Conservation (phyloP, 106 monocot genomes). For the Dendrobium catenatum region DNA sequence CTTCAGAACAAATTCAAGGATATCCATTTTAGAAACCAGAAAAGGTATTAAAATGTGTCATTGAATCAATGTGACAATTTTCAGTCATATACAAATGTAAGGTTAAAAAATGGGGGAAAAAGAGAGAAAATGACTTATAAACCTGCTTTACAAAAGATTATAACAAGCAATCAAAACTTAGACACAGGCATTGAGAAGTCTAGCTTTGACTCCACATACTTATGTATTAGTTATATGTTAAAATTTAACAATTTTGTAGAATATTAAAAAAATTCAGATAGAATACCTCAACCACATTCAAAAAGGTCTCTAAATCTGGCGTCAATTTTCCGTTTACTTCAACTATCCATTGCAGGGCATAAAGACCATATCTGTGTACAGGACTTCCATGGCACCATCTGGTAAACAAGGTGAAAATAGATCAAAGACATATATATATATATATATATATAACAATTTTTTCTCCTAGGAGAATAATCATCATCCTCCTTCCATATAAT, state of each 20-base stretch:
- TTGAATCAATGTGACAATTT: too few species aligned
- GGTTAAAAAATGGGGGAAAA: not conserved
- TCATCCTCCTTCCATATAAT: too few species aligned
- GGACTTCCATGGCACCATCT: conserved; percentile 33
- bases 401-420: not conserved
- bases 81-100: not conserved
- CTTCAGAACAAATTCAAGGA: too few species aligned
- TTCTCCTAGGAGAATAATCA: too few species aligned
- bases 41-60: too few species aligned
- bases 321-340: conserved; percentile 27
- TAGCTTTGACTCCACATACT: not conserved
- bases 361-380: conserved; percentile 24
- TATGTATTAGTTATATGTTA: not conserved
- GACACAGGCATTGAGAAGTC: not conserved
- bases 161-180: not conserved
- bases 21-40: too few species aligned
- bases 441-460: too few species aligned
- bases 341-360: conserved; percentile 29
- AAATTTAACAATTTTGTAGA: not conserved
- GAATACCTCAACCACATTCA: conserved; percentile 22
- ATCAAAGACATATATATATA: not conserved
- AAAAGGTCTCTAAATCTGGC: conserved; percentile 23
- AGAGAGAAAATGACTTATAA: not conserved
- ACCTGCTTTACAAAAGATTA: not conserved
- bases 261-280: not conserved